phyloP scores from a whole-genome alignment of 2,329 filamentous ascomycete genomes.

The Camptophora hylomeconis region DNA sequence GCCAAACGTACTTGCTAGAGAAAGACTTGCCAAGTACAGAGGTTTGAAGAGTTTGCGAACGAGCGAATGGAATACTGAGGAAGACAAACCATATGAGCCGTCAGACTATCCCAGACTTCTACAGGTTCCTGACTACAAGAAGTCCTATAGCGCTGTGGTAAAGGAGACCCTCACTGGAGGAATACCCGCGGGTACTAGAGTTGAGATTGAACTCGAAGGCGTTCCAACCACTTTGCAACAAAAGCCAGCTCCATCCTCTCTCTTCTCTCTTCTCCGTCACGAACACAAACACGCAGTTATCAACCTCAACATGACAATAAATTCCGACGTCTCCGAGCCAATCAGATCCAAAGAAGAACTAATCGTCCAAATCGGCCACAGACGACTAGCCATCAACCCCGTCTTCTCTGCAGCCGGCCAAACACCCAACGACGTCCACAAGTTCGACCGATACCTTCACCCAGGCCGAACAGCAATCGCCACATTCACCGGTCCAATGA shows the following conservation, averaged over 20 bases:
- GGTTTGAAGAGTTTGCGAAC: slow-evolving; percentile 84
- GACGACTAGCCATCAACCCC: slow-evolving; percentile 76
- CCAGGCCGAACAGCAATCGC: slow-evolving; percentile 82
- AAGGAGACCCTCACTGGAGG: slow-evolving; percentile 83
- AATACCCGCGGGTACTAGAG: slow-evolving; percentile 68
- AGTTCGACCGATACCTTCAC: slow-evolving; percentile 84
- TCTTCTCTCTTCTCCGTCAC: slow-evolving; percentile 82
- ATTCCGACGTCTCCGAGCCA: slow-evolving; percentile 58
- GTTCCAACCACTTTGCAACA: slow-evolving; percentile 42
- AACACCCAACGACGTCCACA: slow-evolving; percentile 93
- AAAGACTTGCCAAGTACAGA: slow-evolving; percentile 74
- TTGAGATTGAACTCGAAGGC: slow-evolving; percentile 60
- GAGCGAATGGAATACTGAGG: slow-evolving; percentile 77
- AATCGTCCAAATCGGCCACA: slow-evolving; percentile 79
- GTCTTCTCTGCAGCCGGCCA: slow-evolving; percentile 81
- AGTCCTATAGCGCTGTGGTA: slow-evolving; percentile 60
- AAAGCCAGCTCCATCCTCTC: slow-evolving; percentile 48
- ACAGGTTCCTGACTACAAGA: slow-evolving; percentile 79
- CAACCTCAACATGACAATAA: slow-evolving; percentile 81
- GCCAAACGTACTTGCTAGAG: slow-evolving; percentile 71
- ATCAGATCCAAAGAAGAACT: slow-evolving; percentile 88
- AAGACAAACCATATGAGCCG: slow-evolving; percentile 76
- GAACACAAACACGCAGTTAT: slow-evolving; percentile 87
- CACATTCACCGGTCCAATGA: slow-evolving; percentile 77
- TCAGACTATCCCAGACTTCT: slow-evolving; percentile 80